Conservation (phyloP, 495 filamentous ascomycete species). For the Sporormia fimetaria region DNA sequence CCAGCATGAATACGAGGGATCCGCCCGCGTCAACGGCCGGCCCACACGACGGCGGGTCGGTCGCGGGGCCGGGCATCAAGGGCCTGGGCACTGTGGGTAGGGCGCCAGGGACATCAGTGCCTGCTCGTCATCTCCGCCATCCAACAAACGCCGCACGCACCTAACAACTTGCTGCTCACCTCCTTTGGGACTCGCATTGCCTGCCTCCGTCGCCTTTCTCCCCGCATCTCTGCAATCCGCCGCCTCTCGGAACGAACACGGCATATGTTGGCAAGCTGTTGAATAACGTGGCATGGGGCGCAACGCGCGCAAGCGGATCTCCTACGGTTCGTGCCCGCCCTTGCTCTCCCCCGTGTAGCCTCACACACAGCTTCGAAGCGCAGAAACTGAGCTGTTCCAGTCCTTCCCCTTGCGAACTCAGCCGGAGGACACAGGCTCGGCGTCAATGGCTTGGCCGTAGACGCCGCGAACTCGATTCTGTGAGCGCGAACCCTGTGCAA, state of each 20-base stretch:
- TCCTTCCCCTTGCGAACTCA: conserved; percentile 86
- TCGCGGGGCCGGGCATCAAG: too few species aligned
- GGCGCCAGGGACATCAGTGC: not conserved
- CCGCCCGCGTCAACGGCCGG: too few species aligned
- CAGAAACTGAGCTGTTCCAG: conserved; percentile 38
- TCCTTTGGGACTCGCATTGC: not conserved
- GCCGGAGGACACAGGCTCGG: conserved; percentile 84
- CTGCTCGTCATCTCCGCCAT: not conserved
- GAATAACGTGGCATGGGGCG: conserved; percentile 28
- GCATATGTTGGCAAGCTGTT: conserved; percentile 15
- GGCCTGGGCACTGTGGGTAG: too few species aligned
- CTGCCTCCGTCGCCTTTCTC: too few species aligned
- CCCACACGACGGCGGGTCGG: too few species aligned
- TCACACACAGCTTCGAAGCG: not conserved
- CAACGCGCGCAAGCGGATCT: conserved; percentile 30
- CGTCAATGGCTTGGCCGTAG: conserved; percentile 85
- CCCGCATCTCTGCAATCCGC: not conserved
- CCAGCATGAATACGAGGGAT: too few species aligned
- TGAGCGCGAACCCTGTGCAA: conserved; percentile 32
- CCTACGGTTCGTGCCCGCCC: conserved; percentile 27
- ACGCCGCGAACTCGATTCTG: conserved; percentile 76
- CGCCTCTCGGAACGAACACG: not conserved
- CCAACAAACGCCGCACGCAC: not conserved
- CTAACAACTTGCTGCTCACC: not conserved
- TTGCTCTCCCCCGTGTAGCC: not conserved